Evolutionary conservation across 495 filamentous ascomycete genomes (phyloP).

Genomic region (Xylaria intraflava): DNA sequence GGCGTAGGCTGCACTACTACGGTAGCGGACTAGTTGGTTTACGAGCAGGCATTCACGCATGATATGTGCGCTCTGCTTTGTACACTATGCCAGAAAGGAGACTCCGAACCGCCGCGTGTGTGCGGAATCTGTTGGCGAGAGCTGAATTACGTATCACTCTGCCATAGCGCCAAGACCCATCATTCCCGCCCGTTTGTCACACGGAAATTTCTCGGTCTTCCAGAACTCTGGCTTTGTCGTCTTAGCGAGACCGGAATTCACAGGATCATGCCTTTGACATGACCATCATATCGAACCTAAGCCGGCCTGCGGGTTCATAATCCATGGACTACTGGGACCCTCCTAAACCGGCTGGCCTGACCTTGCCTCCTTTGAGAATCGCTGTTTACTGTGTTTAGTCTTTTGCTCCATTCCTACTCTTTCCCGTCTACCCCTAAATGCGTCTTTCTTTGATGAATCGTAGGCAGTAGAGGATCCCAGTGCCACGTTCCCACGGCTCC

Average conservation of each 20-base stretch:
- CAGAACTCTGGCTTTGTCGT: constrained; percentile 6
- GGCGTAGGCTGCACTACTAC: too few relatives aligned
- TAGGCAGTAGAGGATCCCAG: background rate
- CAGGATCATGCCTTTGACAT: constrained; percentile 7
- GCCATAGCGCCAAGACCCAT: constrained; percentile 7
- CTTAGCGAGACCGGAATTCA: constrained; percentile 8
- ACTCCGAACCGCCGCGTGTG: constrained; percentile 2
- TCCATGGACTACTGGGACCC: background rate
- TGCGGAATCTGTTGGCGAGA: background rate
- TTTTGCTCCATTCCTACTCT: background rate
- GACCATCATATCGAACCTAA: background rate
- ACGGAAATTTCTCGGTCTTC: constrained; percentile 8
- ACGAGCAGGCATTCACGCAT: too few relatives aligned
- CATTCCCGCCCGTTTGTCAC: constrained; percentile 5
- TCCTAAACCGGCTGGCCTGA: background rate
- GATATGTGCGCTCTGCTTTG: too few relatives aligned
- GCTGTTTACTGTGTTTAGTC: background rate
- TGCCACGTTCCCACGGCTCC: background rate
- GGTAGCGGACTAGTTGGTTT: too few relatives aligned
- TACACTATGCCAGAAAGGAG: too few relatives aligned
- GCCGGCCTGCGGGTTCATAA: background rate
- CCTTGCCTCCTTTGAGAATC: constrained; percentile 8
- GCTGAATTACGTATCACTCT: background rate
- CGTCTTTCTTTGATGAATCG: background rate
- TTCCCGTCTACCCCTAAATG: background rate